phyloP scores from a whole-genome alignment of 768 basidiomycete genomes.

The Porpolomopsis calyptriformis region DNA sequence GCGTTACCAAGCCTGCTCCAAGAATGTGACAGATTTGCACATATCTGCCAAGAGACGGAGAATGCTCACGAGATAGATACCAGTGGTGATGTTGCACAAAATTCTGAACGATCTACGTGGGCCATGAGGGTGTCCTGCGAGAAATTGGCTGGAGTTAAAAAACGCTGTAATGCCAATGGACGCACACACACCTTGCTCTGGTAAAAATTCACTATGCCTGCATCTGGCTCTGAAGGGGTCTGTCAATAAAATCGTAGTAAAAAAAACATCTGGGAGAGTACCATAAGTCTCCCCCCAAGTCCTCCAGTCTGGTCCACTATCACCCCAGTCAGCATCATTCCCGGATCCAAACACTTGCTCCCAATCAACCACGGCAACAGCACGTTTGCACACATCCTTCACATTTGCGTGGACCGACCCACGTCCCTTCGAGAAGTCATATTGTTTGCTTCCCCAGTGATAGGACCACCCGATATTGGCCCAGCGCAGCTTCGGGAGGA shows the following conservation, averaged over 20 bases:
- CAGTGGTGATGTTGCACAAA: conserved; percentile 84
- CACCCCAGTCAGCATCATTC: conserved; percentile 38
- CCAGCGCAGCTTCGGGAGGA: conserved; percentile 81
- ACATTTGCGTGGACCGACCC: conserved; percentile 51
- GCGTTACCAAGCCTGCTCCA: conserved; percentile 69
- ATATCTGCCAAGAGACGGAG: too few relatives aligned
- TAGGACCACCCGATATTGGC: conserved; percentile 94
- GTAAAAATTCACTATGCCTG: conserved; percentile 95
- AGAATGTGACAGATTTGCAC: conserved; percentile 1
- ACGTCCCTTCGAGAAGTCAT: conserved; percentile 71
- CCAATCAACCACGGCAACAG: conserved; percentile 66
- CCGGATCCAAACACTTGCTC: conserved; percentile 38
- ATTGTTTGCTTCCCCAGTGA: conserved; percentile 94
- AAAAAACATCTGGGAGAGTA: conserved; percentile 26
- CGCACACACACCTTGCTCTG: conserved; percentile 47
- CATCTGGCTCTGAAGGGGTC: conserved; percentile 68
- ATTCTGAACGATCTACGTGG: conserved; percentile 94
- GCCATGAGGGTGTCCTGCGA: conserved; percentile 86
- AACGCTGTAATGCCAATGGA: background rate
- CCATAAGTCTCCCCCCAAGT: conserved; percentile 75
- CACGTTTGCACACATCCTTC: conserved; percentile 45
- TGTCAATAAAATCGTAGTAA: conserved; percentile 3
- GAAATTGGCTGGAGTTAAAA: conserved; percentile 1
- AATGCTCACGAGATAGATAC: conserved; percentile 81
- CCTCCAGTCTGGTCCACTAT: conserved; percentile 51